Conservation (phyloP, 345 rosid genomes). For the Salix suchowensis region DNA sequence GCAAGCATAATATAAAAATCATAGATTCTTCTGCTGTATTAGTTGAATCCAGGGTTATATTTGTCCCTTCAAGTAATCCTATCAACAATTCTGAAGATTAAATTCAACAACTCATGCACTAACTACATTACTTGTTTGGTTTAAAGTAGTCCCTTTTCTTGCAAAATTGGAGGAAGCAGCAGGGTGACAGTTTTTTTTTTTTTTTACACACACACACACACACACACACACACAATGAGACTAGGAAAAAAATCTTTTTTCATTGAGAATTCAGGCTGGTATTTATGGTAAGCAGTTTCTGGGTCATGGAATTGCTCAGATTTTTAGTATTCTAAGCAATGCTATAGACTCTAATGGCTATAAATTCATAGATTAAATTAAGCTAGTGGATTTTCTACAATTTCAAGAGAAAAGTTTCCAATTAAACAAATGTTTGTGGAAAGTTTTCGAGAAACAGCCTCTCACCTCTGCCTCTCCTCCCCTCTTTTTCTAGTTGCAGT, state of each 20-base stretch:
- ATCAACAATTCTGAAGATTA: neutral
- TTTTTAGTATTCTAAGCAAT: neutral
- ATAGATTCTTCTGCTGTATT: conserved; percentile 11
- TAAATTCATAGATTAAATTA: conserved; percentile 2
- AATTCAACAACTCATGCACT: neutral
- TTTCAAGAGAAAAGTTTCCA: conserved; percentile 20
- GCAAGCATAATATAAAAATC: neutral
- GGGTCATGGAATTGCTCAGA: neutral
- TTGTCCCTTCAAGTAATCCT: neutral
- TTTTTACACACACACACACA: no score
- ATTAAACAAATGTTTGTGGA: conserved; percentile 5
- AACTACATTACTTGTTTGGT: neutral
- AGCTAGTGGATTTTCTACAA: conserved; percentile 29
- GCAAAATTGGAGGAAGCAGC: no score
- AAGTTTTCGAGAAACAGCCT: conserved; percentile 11
- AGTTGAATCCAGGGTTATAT: neutral
- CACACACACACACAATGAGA: no score
- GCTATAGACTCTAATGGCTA: neutral
- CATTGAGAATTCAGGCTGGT: no score
- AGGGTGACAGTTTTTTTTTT: no score
- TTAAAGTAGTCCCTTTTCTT: no score
- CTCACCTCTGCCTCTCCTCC: neutral
- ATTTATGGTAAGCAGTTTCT: neutral
- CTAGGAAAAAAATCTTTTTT: no score
- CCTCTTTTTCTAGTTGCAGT: conserved; percentile 7